Evolutionary conservation across 768 basidiomycete genomes (phyloP), one percentile per base, ranked within the genome.

Genomic region (Rhizopogon vulgaris): DNA sequence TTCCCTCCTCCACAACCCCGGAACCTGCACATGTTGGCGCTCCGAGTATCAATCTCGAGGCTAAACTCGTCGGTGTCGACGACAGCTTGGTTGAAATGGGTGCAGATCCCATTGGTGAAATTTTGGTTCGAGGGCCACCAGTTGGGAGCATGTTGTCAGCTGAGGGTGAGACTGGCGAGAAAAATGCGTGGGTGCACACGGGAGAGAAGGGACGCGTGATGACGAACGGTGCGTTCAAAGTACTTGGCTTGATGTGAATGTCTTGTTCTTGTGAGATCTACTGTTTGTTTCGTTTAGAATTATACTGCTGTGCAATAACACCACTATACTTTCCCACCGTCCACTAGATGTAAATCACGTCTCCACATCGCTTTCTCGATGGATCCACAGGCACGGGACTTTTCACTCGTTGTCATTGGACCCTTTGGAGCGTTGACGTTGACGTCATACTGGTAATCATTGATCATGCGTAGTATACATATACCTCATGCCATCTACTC

Each of bases 11-110:
- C 4, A 63, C 66, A 18, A 58, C 66, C 4, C 53, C 58, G 6
- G 67, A 70, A 36, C 53, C 65, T 8, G 71, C 76, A 12, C 78
- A 80, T 53, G 78, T 80, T 11, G 94, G 93, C 4, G 84, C 92
- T 3, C 94, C 94, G 2, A 79, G 83, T n/a, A 75, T 84, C 49
- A 94, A 94, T 60, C 73, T 93, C 0, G 94, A 96, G 66, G 83
- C 79, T 5, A 87, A 92, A 63, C 74, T 97, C n/a, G 62, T 77
- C 0, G 83, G 77, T 0, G 78, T 90, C 9, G 73, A 84, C 39
- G 90, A 94, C 49, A 73, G 72, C 1, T 65, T 68, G 9, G 72
- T 90, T 7, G 90, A 90, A 63, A 68, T 59, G 2, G 89, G 87
- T 2, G 76, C 57, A 2, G 85, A 91, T 58, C 88, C 89, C 2